phyloP scores from a whole-genome alignment of 1,284 basidiomycete species.

The Coniferiporia sulphurascens region DNA sequence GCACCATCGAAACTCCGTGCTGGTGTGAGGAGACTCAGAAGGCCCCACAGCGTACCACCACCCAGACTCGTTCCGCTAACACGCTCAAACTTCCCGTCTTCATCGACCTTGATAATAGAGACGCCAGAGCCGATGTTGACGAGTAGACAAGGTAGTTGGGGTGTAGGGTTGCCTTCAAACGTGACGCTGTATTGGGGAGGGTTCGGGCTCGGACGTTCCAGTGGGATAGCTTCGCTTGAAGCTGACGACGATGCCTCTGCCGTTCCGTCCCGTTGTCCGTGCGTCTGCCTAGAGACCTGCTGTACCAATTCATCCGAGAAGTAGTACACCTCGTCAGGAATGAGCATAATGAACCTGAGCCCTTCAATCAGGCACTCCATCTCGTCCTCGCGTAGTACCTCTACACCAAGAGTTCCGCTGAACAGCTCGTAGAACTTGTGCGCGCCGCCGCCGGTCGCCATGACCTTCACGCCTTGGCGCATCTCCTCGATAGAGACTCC shows the following conservation, averaged over 20 bases:
- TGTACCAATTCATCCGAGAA: slow-evolving; percentile 97
- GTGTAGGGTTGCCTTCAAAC: slow-evolving; percentile 75
- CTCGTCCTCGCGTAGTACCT: slow-evolving; percentile 91
- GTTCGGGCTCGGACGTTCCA: slow-evolving; percentile 89
- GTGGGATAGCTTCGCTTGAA: slow-evolving; percentile 21
- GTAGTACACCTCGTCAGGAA: slow-evolving; percentile 98
- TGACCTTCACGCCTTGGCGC: slow-evolving; percentile 91
- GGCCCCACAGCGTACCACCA: slow-evolving; percentile 98
- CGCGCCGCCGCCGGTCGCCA: slow-evolving; percentile 97
- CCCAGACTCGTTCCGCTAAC: slow-evolving; percentile 96
- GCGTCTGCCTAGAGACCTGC: slow-evolving; percentile 65
- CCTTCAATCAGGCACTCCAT: slow-evolving; percentile 99
- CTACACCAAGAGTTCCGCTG: slow-evolving; percentile 71
- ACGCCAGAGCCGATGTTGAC: slow-evolving; percentile 99
- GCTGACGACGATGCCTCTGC: not conserved
- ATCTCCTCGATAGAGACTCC: slow-evolving; percentile 87
- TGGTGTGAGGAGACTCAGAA: slow-evolving; percentile 90
- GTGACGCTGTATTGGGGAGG: slow-evolving; percentile 88
- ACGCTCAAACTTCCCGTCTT: slow-evolving; percentile 92
- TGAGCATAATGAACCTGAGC: slow-evolving; percentile 93
- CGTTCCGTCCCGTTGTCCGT: slow-evolving; percentile 7
- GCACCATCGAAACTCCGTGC: slow-evolving; percentile 94
- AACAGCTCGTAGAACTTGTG: slow-evolving; percentile 92
- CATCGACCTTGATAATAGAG: slow-evolving; percentile 95
- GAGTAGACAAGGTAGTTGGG: slow-evolving; percentile 92